Conservation (phyloP, 1,284 basidiomycete genomes). For the Trichosporon faecale region DNA sequence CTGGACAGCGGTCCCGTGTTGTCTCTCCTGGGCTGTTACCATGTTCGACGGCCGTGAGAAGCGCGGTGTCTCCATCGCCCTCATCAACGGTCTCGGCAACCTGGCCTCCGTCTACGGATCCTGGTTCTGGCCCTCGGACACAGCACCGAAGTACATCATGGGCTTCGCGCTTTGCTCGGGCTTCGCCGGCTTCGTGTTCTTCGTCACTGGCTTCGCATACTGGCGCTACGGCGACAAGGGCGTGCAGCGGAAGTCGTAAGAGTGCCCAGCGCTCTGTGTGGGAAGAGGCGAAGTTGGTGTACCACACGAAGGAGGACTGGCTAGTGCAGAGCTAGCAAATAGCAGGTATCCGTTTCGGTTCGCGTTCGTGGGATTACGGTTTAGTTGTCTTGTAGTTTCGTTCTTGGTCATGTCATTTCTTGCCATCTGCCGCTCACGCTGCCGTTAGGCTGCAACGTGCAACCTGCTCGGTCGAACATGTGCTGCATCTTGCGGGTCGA, state of each 20-base stretch:
- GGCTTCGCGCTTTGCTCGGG: constrained; percentile 47
- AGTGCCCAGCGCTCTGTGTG: not conserved
- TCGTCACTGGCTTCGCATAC: constrained; percentile 29
- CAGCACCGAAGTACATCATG: constrained; percentile 41
- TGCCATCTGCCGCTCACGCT: no score
- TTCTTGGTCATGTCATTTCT: not conserved
- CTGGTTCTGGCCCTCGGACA: constrained; percentile 47
- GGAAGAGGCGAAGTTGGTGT: not conserved
- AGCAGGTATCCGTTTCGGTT: not conserved
- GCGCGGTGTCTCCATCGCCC: constrained; percentile 47
- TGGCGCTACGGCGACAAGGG: constrained; percentile 45
- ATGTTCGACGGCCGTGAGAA: constrained; percentile 49
- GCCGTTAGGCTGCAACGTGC: not conserved
- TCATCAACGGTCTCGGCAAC: constrained; percentile 50
- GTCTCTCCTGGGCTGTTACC: constrained; percentile 48
- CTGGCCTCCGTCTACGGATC: constrained; percentile 47
- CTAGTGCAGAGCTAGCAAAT: not conserved
- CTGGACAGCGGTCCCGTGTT: constrained; percentile 47
- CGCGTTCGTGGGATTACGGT: not conserved
- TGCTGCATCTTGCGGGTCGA: no score
- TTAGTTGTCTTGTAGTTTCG: not conserved
- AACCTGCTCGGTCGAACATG: not conserved
- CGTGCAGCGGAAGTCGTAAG: constrained; percentile 21
- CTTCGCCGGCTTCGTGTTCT: constrained; percentile 35
- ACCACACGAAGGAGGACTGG: not conserved